phyloP scores from a whole-genome alignment of 2,329 filamentous ascomycete species.

The Colletotrichum sublineola region DNA sequence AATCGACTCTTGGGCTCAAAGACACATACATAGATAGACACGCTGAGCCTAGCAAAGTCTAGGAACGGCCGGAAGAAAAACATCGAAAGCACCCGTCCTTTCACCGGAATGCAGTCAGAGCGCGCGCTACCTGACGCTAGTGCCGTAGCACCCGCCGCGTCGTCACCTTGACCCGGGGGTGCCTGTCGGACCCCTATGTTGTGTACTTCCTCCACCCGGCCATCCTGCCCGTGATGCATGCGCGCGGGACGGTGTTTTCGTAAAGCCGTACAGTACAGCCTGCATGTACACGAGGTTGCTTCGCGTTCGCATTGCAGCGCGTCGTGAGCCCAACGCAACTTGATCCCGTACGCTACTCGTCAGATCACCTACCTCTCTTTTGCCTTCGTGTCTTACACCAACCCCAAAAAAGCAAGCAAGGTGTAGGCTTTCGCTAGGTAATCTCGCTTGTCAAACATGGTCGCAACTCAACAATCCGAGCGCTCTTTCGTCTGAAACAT shows the following conservation, averaged over 20 bases:
- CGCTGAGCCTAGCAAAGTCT: background rate
- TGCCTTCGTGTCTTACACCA: conserved; percentile 9
- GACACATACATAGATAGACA: background rate
- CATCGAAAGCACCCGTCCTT: background rate
- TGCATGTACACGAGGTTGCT: background rate
- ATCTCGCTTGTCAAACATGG: conserved; percentile 26
- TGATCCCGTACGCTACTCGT: background rate
- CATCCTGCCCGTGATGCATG: background rate
- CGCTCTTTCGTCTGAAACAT: conserved; percentile 40
- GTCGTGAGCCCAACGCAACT: background rate
- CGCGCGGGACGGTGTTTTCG: conserved; percentile 1
- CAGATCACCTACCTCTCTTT: background rate
- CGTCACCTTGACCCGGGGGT: conserved; percentile 29
- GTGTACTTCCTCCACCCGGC: background rate
- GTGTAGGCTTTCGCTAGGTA: background rate
- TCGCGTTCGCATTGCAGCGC: background rate
- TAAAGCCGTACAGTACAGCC: background rate
- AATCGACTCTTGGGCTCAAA: background rate
- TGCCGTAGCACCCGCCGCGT: conserved; percentile 30
- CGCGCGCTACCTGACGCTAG: conserved; percentile 22
- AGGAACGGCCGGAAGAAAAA: background rate
- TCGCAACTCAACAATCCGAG: conserved; percentile 31
- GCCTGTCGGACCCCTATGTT: conserved; percentile 25
- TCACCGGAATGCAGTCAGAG: background rate
- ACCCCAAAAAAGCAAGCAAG: conserved; percentile 3